Base-by-base conservation (phyloP, 2,329 filamentous ascomycete genomes). In the Metarhizium sp. region DNA sequence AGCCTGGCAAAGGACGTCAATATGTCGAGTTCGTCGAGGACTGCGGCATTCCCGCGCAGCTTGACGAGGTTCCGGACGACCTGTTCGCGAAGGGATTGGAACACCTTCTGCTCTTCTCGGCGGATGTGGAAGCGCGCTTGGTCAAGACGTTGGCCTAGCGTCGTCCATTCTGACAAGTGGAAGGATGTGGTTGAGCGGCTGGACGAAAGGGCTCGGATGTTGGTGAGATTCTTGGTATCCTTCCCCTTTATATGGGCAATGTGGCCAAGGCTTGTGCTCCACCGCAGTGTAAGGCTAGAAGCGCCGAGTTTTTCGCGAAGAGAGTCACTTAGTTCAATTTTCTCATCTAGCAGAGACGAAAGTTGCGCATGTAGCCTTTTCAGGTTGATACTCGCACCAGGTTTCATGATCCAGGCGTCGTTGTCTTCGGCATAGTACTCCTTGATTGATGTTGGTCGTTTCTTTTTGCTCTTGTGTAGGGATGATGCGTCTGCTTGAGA, bases 11-110 rank as follows among this genome's bases (percentile, higher is more conserved):
- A 95, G 0, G 90, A 90, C 55, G 89, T 90, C 2, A 88, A 82
- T 42, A 99, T 87, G 70, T 99, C 94, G 8, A 99, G 81, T 69
- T 96, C 92, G 67, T 97, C 92, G 20, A 99, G 81, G 1, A 96
- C 87, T n/a, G 84, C 80, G 11, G 92, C 92, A 69, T 96, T 97
- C 56, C 88, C 87, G 6, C 94, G 86, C 14, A 99, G 81, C 64
- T 87, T 90, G 59, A 96, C 84, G 3, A 99, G 80, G 63, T 92
- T 92, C 50, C 81, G 73, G 4, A 97, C 84, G 0, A 96, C 91
- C 52, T 82, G 77, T 58, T 85, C 81, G 34, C 92, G 87, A 8
- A 99, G 77, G 5, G 78, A 73, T 55, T 82, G 77, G 62, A 97
- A 90, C 7, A 99, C 86, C 48, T 81, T 79, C 63, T 90, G 82